These are phyloP conservation scores for Asterionellopsis glacialis DNA, from an alignment of 108 stramenopile genomes.

Conservation along the genomic window DNA sequence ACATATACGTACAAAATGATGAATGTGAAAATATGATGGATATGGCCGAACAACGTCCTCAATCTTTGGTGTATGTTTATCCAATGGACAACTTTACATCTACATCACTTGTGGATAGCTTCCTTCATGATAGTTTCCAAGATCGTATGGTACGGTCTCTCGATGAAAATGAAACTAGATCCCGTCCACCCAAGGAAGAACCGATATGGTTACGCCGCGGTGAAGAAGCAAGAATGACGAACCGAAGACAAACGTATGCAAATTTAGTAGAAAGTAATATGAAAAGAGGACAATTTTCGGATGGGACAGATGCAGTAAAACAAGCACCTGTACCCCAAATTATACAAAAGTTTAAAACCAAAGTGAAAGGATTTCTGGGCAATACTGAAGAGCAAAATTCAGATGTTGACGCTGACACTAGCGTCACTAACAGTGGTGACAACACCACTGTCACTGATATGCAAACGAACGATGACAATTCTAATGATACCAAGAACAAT, in stretches of 20 bases:
- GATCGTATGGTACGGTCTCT: slow-evolving; percentile 8
- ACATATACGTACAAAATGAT: slow-evolving; percentile 48
- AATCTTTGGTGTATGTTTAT: slow-evolving; percentile 37
- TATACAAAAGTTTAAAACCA: slow-evolving; percentile 5
- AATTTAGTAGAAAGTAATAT: slow-evolving; percentile 30
- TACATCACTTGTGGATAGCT: neutral
- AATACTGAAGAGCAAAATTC: too few relatives aligned
- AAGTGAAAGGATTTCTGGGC: too few relatives aligned
- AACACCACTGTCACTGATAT: too few relatives aligned
- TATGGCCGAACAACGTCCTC: slow-evolving; percentile 20
- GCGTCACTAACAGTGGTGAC: too few relatives aligned
- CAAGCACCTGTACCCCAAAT: slow-evolving; percentile 39
- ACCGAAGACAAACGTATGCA: slow-evolving; percentile 16
- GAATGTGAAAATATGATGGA: neutral
- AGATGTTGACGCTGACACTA: too few relatives aligned
- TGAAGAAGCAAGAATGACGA: slow-evolving; percentile 27
- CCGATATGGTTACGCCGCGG: slow-evolving; percentile 72
- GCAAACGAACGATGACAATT: too few relatives aligned
- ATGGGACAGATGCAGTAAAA: slow-evolving; percentile 37
- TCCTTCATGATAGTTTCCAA: neutral
- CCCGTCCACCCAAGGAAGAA: slow-evolving; percentile 81
- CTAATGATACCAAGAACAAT: too few relatives aligned
- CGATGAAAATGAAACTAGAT: slow-evolving; percentile 54
- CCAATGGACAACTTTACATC: slow-evolving; percentile 19
- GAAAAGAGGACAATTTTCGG: slow-evolving; percentile 31